Evolutionary conservation across 805 yeast genomes (phyloP), one percentile per base, ranked within the genome.

Genomic region (Metschnikowia gelsemii): DNA sequence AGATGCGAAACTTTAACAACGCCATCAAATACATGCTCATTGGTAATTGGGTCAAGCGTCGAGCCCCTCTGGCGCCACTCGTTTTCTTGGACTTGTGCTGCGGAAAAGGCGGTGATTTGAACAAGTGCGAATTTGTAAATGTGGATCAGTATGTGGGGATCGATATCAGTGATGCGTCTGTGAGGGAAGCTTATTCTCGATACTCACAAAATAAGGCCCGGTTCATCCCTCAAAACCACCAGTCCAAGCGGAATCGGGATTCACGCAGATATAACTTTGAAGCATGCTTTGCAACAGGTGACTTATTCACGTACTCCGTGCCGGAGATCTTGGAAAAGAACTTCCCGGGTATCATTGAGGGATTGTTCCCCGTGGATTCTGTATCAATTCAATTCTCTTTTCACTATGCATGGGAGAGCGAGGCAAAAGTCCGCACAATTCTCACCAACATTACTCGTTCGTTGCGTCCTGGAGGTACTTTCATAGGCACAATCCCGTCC

Each of bases 71-170:
- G 7, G 58, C 52, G 1, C 65, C 68, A 3, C 57, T 33, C 66
- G 78, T 46, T 74, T 76, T 84, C 1, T 66, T 93, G 14, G 99
- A 93, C 57, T 63, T 91, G 42, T 96, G 96, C 12, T 90, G 98
- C 64, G 99, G 99, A 11, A 95, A 93, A 61, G 99, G 99, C 38
- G 99, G 99, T 20, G 99, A 93, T 66, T 67, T 93, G 55, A 79
- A 84, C 53, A 93, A 93, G 61, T 91, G 96, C 81, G 85, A 82
- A 38, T 79, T 79, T 52, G 84, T 87, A 1, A 69, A 77, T 16
- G 76, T 87, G 2, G 74, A 78, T 17, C 90, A 89, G 35, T 87
- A 85, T 51, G 80, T 90, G 40, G 99, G 99, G 1, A 74, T 93
- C 21, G 99, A 93, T 63, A 82, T 93, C 32, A 89, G 96, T 14